Evolutionary conservation across 2,329 filamentous ascomycete species (phyloP), one percentile per base, ranked within the genome.

Genomic region (Alternaria gansuensis): DNA sequence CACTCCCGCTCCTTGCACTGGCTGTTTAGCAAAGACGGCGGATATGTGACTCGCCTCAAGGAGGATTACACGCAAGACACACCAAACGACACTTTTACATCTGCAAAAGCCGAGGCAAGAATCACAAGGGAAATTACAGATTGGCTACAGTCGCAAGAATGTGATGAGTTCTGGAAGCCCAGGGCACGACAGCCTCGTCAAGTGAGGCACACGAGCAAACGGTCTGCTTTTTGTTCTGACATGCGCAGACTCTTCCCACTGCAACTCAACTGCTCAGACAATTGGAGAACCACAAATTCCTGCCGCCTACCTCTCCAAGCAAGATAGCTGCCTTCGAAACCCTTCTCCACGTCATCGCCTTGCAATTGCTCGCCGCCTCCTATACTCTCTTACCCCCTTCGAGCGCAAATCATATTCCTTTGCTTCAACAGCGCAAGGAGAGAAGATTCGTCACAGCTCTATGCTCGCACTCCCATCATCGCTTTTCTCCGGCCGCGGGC

Each of bases 281-380:
- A 24, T 44, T 65, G 5, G 26, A 54, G 4, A 33, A 46, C 9
- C 14, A 31, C 9, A 13, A 51, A 28, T 10, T 40, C 21, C 37
- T 40, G 4, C 21, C 17, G 23, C 28, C 36, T 7, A 13, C 40
- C n/a, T 33, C 28, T 6, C 39, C 36, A 11, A 54, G 13, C n/a
- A 46, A 51, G 5, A 26, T 24, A 3, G 51, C 51, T n/a, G 17
- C 39, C 2, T 67, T 64, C 14, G 65, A 70, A 17, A 23, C 43
- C 3, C 39, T 69, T 11, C 28, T 72, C 10, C 57, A 64, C 5
- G 51, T 63, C 9, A 67, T 72, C 43, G 70, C 68, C 3, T 44
- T 72, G 2, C 65, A 71, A 31, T 44, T 74, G 9, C 54, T 73
- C 5, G 66, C 70, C 9, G 70, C 67, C 24, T 73, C 68, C 54